Evolutionary conservation across 129 eudicot species (phyloP).

Genomic region (Chrysanthemum lavandulifolium): DNA sequence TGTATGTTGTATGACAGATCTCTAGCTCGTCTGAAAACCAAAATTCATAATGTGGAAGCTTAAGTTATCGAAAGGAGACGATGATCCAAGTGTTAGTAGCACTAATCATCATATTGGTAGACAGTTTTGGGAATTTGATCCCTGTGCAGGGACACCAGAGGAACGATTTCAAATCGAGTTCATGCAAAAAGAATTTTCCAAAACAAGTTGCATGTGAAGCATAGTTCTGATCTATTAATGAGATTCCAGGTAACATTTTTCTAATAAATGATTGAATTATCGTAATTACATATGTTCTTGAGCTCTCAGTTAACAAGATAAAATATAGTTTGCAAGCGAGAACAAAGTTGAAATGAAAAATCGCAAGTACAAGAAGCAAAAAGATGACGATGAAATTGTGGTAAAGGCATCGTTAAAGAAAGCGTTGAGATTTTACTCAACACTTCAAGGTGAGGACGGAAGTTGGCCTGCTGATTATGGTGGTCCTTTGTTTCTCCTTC

Average conservation of each 20-base stretch:
- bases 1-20: too few species aligned
- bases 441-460: conserved; percentile 55
- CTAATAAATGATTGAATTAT: background rate
- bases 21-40: background rate
- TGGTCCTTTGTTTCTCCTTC: conserved; percentile 60
- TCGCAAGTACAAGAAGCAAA: background rate
- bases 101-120: conserved; percentile 51
- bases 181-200: conserved; percentile 38
- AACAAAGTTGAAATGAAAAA: conserved; percentile 6
- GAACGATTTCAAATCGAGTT: conserved; percentile 43
- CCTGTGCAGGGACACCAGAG: conserved; percentile 41
- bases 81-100: conserved; percentile 34
- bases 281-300: background rate
- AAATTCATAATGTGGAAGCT: conserved; percentile 57
- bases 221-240: conserved; percentile 58
- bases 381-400: conserved; percentile 30
- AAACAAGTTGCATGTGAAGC: conserved; percentile 39
- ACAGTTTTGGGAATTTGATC: conserved; percentile 68
- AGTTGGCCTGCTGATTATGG: conserved; percentile 68
- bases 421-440: conserved; percentile 45
- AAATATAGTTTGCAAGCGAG: conserved; percentile 27
- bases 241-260: conserved; percentile 45
- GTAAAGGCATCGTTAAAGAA: conserved; percentile 36
- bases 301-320: background rate
- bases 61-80: conserved; percentile 42